These are phyloP conservation scores for Annona cherimola DNA, from an alignment of 164 flowering plant species.

Conservation along the genomic window DNA sequence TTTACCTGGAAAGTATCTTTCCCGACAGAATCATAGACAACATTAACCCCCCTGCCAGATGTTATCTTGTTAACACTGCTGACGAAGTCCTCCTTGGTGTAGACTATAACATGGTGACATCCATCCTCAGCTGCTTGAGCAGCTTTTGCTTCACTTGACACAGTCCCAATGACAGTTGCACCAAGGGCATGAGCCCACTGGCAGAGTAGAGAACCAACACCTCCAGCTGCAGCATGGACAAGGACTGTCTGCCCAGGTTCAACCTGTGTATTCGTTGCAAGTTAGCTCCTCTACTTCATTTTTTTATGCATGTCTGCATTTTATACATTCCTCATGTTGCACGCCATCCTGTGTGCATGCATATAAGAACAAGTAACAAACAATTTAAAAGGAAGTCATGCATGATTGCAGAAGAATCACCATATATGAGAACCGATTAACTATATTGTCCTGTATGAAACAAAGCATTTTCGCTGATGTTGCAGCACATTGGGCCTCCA, in stretches of 20 bases:
- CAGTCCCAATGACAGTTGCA: constrained; percentile 94
- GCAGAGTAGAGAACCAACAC: constrained; percentile 83
- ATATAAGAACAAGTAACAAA: no score
- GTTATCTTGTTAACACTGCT: constrained; percentile 49
- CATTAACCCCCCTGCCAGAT: constrained; percentile 27
- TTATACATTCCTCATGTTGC: no score
- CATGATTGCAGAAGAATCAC: no score
- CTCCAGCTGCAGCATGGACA: constrained; percentile 97
- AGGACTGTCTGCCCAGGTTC: constrained; percentile 76
- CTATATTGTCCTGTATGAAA: no score
- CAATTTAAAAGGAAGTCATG: no score
- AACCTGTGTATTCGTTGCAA: constrained; percentile 47
- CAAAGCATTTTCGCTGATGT: no score
- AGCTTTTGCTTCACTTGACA: constrained; percentile 80
- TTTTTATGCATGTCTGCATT: neutral
- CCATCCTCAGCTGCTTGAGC: constrained; percentile 83
- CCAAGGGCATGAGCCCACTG: constrained; percentile 92
- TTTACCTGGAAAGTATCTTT: constrained; percentile 32
- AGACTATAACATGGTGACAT: constrained; percentile 69
- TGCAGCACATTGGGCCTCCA: no score
- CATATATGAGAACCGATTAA: no score
- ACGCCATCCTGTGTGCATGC: no score
- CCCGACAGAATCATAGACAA: constrained; percentile 35
- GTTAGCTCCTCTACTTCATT: neutral
- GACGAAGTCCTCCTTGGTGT: constrained; percentile 72